A percentile compares a stretch with the other conserved stretches of the same genome.
Evolutionary conservation across 2,329 filamentous ascomycete species (phyloP).

Genomic region (Rachicladosporium sp.): DNA sequence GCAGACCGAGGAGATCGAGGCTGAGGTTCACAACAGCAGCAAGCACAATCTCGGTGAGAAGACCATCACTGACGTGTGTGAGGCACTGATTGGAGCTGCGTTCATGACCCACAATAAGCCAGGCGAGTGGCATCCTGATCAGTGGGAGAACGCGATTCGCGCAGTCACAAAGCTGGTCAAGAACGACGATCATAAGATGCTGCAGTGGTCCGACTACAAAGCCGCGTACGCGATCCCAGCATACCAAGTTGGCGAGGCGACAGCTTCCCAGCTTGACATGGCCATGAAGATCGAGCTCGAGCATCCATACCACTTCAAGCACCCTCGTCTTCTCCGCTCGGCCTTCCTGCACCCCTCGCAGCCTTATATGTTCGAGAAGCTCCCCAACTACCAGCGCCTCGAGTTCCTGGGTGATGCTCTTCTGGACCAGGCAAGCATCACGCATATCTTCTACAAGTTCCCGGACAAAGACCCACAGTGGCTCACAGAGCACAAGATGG

Average conservation of each 20-base stretch:
- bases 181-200: slow-evolving; percentile 56
- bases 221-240: slow-evolving; percentile 53
- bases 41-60: slow-evolving; percentile 71
- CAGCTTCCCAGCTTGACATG: slow-evolving; percentile 57
- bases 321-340: slow-evolving; percentile 64
- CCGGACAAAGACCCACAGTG: slow-evolving; percentile 81
- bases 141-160: slow-evolving; percentile 49
- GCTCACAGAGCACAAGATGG: slow-evolving; percentile 97
- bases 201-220: slow-evolving; percentile 61
- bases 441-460: slow-evolving; percentile 65
- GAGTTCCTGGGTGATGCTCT: slow-evolving; percentile 88
- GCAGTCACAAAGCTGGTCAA: slow-evolving; percentile 60
- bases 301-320: slow-evolving; percentile 55
- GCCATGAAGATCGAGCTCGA: slow-evolving; percentile 50
- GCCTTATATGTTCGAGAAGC: slow-evolving; percentile 57
- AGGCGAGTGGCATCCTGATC: slow-evolving; percentile 29
- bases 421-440: slow-evolving; percentile 74
- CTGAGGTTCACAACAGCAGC: slow-evolving; percentile 24
- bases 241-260: slow-evolving; percentile 54
- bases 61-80: slow-evolving; percentile 69
- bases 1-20: slow-evolving; percentile 31
- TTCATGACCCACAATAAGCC: slow-evolving; percentile 43
- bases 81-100: slow-evolving; percentile 84
- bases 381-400: slow-evolving; percentile 80
- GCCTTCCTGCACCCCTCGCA: slow-evolving; percentile 85